Evolutionary conservation across 179 eudicot species (phyloP).

Genomic region (Corrigiola litoralis): DNA sequence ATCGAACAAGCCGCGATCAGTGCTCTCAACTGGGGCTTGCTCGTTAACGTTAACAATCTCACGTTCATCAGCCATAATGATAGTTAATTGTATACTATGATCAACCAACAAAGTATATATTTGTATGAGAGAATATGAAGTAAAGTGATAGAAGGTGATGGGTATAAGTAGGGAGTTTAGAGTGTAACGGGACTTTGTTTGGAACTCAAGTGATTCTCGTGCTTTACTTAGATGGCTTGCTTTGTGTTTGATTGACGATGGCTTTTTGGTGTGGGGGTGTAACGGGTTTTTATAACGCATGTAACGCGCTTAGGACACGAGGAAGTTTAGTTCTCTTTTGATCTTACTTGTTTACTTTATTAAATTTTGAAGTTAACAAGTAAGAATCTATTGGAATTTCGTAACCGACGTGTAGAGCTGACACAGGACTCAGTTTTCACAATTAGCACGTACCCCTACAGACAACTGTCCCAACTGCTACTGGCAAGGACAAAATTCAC

Average conservation of each 20-base stretch:
- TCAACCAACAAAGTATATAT: no score
- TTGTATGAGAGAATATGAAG: no score
- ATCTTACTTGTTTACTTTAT: neutral
- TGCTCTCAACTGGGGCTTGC: slow-evolving; percentile 21
- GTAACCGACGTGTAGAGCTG: slow-evolving; percentile 12
- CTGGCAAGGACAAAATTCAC: no score
- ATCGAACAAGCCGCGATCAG: slow-evolving; percentile 63
- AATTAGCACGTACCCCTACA: no score
- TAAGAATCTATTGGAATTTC: neutral
- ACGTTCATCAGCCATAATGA: slow-evolving; percentile 19
- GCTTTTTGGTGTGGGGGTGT: slow-evolving; percentile 6
- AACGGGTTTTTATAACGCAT: neutral
- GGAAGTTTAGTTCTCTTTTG: neutral
- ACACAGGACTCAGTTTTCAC: no score
- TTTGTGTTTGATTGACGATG: neutral
- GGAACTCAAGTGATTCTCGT: slow-evolving; percentile 9
- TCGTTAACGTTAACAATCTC: slow-evolving; percentile 7
- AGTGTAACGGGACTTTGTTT: neutral
- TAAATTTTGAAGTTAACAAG: neutral
- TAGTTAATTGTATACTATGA: no score
- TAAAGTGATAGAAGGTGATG: neutral
- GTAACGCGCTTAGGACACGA: slow-evolving; percentile 13
- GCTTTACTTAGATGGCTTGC: neutral
- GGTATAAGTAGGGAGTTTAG: neutral
- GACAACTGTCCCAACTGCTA: no score